Evolutionary conservation across 192 early-diverging fungal species (phyloP).

Genomic region (Coemansia asiatica): DNA sequence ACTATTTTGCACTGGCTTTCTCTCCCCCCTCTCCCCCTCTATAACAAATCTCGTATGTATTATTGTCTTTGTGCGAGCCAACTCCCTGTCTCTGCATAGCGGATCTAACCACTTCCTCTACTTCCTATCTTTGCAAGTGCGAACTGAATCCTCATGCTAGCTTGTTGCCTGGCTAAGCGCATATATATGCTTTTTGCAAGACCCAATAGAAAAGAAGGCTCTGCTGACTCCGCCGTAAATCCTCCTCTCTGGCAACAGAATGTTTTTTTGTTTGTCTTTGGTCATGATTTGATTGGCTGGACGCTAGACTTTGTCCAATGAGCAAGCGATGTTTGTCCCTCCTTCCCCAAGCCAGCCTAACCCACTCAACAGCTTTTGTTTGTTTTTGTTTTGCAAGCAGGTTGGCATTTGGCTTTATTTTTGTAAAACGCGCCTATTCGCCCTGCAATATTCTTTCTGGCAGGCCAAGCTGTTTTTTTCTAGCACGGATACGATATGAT

Average conservation of each 20-base stretch:
- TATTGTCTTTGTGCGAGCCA: neutral
- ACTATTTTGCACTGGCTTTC: neutral
- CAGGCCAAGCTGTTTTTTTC: neutral
- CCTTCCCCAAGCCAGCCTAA: neutral
- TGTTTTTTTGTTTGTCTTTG: neutral
- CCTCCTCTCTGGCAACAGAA: neutral
- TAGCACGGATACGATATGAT: neutral
- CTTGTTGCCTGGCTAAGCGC: too few relatives aligned
- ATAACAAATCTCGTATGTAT: neutral
- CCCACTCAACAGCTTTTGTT: conserved; percentile 5
- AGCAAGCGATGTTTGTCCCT: neutral
- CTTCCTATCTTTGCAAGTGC: neutral
- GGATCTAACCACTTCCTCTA: neutral
- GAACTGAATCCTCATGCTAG: neutral
- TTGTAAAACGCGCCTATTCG: neutral
- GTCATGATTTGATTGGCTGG: neutral
- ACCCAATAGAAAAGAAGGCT: neutral
- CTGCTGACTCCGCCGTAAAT: neutral
- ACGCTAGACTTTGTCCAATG: neutral
- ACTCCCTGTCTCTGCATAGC: neutral
- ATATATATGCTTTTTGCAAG: too few relatives aligned
- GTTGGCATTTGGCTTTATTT: neutral
- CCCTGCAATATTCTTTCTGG: neutral
- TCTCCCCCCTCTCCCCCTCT: neutral
- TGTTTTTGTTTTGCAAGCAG: neutral